Evolutionary conservation across 371 early-diverging fungal species (phyloP).

Genomic region (Sporodiniella umbellata): DNA sequence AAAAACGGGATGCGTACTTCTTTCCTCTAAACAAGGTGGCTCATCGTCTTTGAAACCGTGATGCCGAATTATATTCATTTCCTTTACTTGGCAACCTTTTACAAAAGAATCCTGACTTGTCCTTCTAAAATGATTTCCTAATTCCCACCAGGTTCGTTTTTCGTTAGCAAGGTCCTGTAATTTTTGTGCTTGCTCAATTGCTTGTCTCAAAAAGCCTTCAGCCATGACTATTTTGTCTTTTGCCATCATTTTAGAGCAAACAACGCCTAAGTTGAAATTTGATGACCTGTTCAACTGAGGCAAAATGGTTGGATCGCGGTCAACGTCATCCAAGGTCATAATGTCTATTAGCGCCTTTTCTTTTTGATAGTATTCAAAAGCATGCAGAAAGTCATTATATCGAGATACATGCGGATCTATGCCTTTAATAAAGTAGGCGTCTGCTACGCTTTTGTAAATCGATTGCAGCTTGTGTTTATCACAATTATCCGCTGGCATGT

Average conservation of each 20-base stretch:
- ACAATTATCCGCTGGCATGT: neutral
- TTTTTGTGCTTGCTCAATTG: conserved; percentile 15
- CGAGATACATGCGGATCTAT: conserved; percentile 12
- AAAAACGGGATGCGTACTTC: conserved; percentile 9
- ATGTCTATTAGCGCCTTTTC: conserved; percentile 23
- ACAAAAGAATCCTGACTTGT: conserved; percentile 10
- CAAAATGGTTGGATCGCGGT: conserved; percentile 12
- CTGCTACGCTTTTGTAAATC: conserved; percentile 23
- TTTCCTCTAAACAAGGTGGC: conserved; percentile 25
- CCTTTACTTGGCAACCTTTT: conserved; percentile 24
- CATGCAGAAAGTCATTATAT: conserved; percentile 24
- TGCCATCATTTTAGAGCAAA: conserved; percentile 19
- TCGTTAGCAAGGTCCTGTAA: conserved; percentile 17
- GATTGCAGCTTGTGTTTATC: conserved; percentile 15
- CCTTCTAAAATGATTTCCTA: conserved; percentile 25
- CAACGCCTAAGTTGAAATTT: conserved; percentile 39
- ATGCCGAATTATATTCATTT: conserved; percentile 14
- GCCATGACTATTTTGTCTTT: conserved; percentile 2
- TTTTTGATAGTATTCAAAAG: conserved; percentile 24
- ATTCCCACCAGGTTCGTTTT: conserved; percentile 33
- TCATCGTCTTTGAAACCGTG: conserved; percentile 21
- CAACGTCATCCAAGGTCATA: conserved; percentile 16
- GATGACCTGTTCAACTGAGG: conserved; percentile 19
- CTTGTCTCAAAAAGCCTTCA: conserved; percentile 11
- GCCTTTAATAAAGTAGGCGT: conserved; percentile 33